Base-by-base conservation (phyloP, 2,329 filamentous ascomycete species). In the Samsoniella hepiali region DNA sequence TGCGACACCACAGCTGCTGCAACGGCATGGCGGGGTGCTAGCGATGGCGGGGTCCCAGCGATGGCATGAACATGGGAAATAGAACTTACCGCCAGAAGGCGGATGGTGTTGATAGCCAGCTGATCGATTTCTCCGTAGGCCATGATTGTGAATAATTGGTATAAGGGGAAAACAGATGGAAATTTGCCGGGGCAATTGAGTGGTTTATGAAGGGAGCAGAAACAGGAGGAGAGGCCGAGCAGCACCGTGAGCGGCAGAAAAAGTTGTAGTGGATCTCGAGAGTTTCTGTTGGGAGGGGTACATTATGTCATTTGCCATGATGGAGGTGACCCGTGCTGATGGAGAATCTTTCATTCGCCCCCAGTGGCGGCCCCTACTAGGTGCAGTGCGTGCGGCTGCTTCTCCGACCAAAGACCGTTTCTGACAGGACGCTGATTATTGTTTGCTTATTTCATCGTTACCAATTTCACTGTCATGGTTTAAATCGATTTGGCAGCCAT, bases 71-170 rank as follows among this genome's bases (percentile, higher is more conserved):
- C 67, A 68, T 66, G 66, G 68, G 66, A 63, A 53, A 63, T 67
- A 31, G 4, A 27, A 89, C 93, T 80, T 89, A 98, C 95, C 78
- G 95, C 93, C 73, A 99, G 87, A 76, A 92, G 81, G 79, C 95
- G 91, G 84, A 99, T 98, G 79, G 94, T 97, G 89, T 98, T 98
- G 83, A 99, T 92, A 76, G 92, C 91, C 81, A 93, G 87, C 84
- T 89, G 83, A 79, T 99, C 95, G 76, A 88, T 79, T 74, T 98
- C 91, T 78, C 85, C 85, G 86, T 91, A 97, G 79, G 88, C 88
- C 94, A 98, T 98, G 79, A 75, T 87, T 78, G 76, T 79, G 76
- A 45, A 40, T 54, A 13, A 47, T 34, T 45, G 29, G 27, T 17
- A 44, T 54, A 38, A 34, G 34, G 36, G 51, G 51, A 36, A 34